These are phyloP conservation scores for Malassezia yamatoensis DNA, from an alignment of 1,284 basidiomycete genomes.

Conservation along the genomic window DNA sequence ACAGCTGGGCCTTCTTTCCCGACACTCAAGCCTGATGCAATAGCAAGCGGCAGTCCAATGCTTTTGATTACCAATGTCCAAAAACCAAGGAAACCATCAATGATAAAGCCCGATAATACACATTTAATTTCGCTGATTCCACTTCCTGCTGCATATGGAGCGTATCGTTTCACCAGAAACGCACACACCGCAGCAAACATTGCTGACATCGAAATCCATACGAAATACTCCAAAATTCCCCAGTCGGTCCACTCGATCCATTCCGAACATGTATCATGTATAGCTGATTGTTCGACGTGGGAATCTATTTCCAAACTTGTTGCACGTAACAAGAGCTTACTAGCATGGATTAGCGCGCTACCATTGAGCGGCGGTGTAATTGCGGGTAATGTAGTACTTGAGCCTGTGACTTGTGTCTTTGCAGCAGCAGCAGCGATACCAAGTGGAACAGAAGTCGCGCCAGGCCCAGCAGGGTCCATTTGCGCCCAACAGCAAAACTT, in stretches of 20 bases:
- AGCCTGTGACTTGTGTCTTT: constrained; percentile 22
- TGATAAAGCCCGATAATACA: constrained; percentile 90
- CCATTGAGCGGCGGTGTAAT: neutral
- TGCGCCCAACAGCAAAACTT: constrained; percentile 94
- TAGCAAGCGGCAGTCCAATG: constrained; percentile 71
- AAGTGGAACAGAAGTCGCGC: constrained; percentile 19
- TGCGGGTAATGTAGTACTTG: constrained; percentile 14
- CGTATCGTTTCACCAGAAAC: constrained; percentile 75
- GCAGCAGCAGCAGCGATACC: constrained; percentile 17
- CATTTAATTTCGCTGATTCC: constrained; percentile 99
- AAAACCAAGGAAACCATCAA: constrained; percentile 84
- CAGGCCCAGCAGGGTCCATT: constrained; percentile 39
- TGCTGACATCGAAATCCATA: constrained; percentile 59
- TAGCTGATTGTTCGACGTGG: constrained; percentile 9
- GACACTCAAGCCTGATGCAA: constrained; percentile 90
- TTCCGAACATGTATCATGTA: constrained; percentile 66
- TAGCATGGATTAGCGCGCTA: constrained; percentile 1
- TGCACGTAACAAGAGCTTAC: constrained; percentile 1
- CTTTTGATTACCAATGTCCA: constrained; percentile 88
- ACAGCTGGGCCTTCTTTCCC: constrained; percentile 98
- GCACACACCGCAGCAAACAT: constrained; percentile 52
- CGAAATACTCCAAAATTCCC: constrained; percentile 64
- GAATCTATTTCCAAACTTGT: neutral
- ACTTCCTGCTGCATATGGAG: constrained; percentile 90
- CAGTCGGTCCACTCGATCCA: constrained; percentile 86